Conservation (phyloP, 768 basidiomycete species). For the Exsudoporus frostii region DNA sequence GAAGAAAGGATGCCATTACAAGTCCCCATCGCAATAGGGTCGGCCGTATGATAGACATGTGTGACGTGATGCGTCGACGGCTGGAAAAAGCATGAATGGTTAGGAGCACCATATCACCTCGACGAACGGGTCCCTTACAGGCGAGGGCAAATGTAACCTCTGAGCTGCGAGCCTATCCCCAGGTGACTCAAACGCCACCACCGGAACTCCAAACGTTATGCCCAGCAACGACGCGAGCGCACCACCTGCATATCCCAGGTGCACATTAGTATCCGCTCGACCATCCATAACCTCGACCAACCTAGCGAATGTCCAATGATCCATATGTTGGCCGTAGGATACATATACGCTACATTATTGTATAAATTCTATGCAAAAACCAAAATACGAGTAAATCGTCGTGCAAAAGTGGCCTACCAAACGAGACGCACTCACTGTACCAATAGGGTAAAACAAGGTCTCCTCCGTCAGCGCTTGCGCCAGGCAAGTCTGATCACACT, state of each 20-base stretch:
- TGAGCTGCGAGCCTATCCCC: constrained; percentile 79
- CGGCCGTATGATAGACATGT: constrained; percentile 92
- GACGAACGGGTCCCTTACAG: constrained; percentile 45
- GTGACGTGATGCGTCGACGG: constrained; percentile 78
- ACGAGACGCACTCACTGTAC: constrained; percentile 56
- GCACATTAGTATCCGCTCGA: constrained; percentile 21
- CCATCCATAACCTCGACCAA: constrained; percentile 33
- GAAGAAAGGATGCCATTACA: constrained; percentile 79
- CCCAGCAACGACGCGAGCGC: constrained; percentile 82
- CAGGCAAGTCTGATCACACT: constrained; percentile 78
- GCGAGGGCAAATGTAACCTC: constrained; percentile 82
- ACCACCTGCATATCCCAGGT: constrained; percentile 34
- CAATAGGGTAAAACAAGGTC: constrained; percentile 86
- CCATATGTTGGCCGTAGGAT: constrained; percentile 90
- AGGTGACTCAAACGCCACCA: constrained; percentile 85
- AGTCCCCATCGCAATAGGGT: constrained; percentile 89
- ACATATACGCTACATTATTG: constrained; percentile 91
- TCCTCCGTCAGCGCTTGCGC: constrained; percentile 74
- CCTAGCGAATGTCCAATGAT: constrained; percentile 71
- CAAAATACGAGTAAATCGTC: neutral
- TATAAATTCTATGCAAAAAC: constrained; percentile 70
- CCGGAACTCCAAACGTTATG: constrained; percentile 84
- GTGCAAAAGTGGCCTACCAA: neutral
- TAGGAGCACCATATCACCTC: neutral
- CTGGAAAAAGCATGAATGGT: constrained; percentile 30